Conservation (phyloP, 2,329 filamentous ascomycete genomes). For the Stachybotrys chlorohalonatus region DNA sequence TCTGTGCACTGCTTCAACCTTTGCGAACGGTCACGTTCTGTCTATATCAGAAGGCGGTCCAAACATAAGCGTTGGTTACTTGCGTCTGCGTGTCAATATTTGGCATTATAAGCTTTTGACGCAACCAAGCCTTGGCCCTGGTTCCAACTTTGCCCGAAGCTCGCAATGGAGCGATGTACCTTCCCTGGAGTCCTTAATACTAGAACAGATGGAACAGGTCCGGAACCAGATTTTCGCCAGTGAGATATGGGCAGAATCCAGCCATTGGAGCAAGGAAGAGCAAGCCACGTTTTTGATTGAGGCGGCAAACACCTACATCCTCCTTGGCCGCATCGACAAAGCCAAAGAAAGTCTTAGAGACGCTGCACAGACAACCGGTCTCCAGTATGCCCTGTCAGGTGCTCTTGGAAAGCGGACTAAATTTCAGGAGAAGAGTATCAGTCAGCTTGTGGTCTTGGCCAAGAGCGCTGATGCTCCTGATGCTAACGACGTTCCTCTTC, state of each 20-base stretch:
- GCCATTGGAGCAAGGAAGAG: conserved; percentile 35
- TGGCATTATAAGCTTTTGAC: conserved; percentile 55
- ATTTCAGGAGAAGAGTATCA: conserved; percentile 70
- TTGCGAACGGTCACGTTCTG: conserved; percentile 14
- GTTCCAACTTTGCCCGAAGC: conserved; percentile 45
- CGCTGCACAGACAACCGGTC: conserved; percentile 58
- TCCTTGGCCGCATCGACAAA: conserved; percentile 72
- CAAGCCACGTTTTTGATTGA: conserved; percentile 70
- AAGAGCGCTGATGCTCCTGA: conserved; percentile 47
- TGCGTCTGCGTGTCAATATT: conserved; percentile 62
- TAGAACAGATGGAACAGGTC: conserved; percentile 31
- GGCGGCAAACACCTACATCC: conserved; percentile 71
- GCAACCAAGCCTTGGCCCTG: conserved; percentile 44
- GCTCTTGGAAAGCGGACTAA: conserved; percentile 77
- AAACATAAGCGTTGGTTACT: conserved; percentile 45
- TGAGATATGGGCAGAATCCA: conserved; percentile 26
- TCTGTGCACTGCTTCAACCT: conserved; percentile 5
- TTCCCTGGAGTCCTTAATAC: conserved; percentile 41
- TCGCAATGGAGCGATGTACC: conserved; percentile 52
- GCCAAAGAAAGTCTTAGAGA: conserved; percentile 62
- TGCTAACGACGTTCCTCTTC: background rate
- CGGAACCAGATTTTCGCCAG: conserved; percentile 25
- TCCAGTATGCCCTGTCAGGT: conserved; percentile 77
- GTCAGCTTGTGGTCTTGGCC: conserved; percentile 85
- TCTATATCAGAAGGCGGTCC: conserved; percentile 26